These are phyloP conservation scores for Phylloboletellus chloephorus DNA, from an alignment of 1,284 basidiomycete genomes.

Conservation along the genomic window DNA sequence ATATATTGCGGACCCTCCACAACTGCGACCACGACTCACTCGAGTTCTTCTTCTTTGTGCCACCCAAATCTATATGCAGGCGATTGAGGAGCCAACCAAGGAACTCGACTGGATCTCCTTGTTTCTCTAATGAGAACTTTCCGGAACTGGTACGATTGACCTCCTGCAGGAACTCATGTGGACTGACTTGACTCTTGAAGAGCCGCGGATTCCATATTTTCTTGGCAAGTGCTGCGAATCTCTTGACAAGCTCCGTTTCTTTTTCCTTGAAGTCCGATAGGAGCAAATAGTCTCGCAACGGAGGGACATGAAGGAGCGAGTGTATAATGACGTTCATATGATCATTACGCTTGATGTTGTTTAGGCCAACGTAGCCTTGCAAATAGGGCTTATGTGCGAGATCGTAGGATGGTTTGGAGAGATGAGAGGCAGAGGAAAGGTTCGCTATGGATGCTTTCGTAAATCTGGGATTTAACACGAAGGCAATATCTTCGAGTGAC, in stretches of 20 bases:
- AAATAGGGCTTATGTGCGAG: conserved; percentile 77
- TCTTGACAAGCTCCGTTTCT: conserved; percentile 81
- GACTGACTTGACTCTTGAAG: conserved; percentile 97
- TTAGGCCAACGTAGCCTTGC: conserved; percentile 93
- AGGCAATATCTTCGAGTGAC: conserved; percentile 90
- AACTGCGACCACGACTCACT: conserved; percentile 48
- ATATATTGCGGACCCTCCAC: conserved; percentile 13
- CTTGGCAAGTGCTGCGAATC: conserved; percentile 81
- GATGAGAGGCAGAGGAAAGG: conserved; percentile 54
- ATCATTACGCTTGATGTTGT: conserved; percentile 96
- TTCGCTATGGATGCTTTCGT: conserved; percentile 46
- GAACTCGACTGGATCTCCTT: conserved; percentile 96
- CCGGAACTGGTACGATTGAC: conserved; percentile 83
- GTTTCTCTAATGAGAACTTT: conserved; percentile 87
- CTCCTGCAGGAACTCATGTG: conserved; percentile 97
- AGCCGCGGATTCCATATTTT: conserved; percentile 94
- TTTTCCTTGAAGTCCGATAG: conserved; percentile 68
- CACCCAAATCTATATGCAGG: conserved; percentile 88
- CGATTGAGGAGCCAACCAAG: conserved; percentile 93
- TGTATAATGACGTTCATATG: conserved; percentile 98
- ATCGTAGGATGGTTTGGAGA: conserved; percentile 79
- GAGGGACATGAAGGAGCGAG: conserved; percentile 85
- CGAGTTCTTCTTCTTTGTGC: conserved; percentile 79
- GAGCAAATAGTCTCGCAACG: conserved; percentile 84
- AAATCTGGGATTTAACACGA: conserved; percentile 86